These are phyloP conservation scores for Macrophomina tecta DNA, from an alignment of 2,329 filamentous ascomycete species.

Conservation along the genomic window DNA sequence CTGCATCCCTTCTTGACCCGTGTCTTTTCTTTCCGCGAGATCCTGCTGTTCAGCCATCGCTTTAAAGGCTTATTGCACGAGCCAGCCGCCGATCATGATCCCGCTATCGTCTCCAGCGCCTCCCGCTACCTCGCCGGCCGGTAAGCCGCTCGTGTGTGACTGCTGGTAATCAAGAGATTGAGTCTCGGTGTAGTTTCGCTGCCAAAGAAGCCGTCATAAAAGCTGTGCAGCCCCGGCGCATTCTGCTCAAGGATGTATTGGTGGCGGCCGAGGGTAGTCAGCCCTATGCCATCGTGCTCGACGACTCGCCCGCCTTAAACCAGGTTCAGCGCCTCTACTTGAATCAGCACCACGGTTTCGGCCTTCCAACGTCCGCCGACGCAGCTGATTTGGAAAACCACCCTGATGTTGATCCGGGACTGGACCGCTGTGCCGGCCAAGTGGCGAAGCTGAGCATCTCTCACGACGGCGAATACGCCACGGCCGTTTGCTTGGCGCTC, in stretches of 20 bases:
- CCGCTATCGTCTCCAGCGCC: not conserved
- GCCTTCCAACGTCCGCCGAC: not conserved
- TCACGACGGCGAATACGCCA: constrained; percentile 85
- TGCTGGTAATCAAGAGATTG: not conserved
- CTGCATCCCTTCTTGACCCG: constrained; percentile 6
- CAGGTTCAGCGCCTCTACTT: constrained; percentile 39
- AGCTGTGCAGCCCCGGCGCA: constrained; percentile 35
- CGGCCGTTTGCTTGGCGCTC: constrained; percentile 55
- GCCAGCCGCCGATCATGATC: not conserved
- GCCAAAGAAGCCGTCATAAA: constrained; percentile 60
- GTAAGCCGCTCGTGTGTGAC: constrained; percentile 33
- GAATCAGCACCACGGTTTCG: constrained; percentile 1
- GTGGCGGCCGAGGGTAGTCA: not conserved
- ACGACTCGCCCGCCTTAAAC: constrained; percentile 28
- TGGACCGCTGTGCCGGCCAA: constrained; percentile 46
- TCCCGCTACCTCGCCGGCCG: constrained; percentile 44
- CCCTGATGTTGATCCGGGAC: constrained; percentile 1
- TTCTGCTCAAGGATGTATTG: constrained; percentile 13
- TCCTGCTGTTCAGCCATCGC: constrained; percentile 9
- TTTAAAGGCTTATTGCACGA: constrained; percentile 1
- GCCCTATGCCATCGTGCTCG: constrained; percentile 30
- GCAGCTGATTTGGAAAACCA: not conserved
- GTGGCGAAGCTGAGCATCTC: constrained; percentile 79
- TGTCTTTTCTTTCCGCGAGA: constrained; percentile 22
- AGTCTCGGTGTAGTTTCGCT: constrained; percentile 46